Base-by-base conservation (phyloP, 2,329 filamentous ascomycete genomes). In the Aphanocladium album region DNA sequence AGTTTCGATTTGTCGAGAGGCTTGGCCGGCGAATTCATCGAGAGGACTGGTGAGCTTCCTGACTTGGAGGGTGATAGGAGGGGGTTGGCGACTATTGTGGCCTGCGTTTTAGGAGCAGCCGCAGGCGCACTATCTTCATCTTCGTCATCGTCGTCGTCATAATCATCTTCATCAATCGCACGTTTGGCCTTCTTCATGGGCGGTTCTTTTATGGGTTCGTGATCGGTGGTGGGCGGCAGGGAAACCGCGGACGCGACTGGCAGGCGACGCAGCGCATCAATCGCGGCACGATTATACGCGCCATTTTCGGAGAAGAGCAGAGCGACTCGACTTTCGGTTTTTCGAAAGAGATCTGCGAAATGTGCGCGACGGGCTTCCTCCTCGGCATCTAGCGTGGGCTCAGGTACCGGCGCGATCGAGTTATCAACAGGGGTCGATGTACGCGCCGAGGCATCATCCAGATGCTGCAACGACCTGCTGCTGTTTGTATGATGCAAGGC, bases 121-220 rank as follows among this genome's bases (percentile, higher is more conserved):
- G 66, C 79, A 77, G 61, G 57, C 17, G 83, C 78, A 66, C 83
- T 79, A 64, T 82, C 78, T 76, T 85, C 87, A 17, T 89, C 87
- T 8, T 89, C 86, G 1, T 90, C 88, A 17, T 91, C 89, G 46
- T 93, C 89, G 61, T 96, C 92, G 68, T 93, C 90, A 70, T 93
- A 93, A 75, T 93, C 89, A 68, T 92, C 89, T 72, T 93, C 90
- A 68, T 92, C 86, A 80, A 93, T 92, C 71, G 85, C 81, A 69
- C 90, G 83, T 73, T 89, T 89, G 51, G 86, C 82, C 75, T 90
- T 89, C 77, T 95, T 96, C 61, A 82, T 77, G 41, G 86, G 84
- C 57, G 85, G 83, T 69, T 88, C 83, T 66, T 79, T 78, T 66
- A 83, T 78, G 50, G 82, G 79, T 64, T 79, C 74, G 70, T 89